These are phyloP conservation scores for Termitomyces sp. DNA, from an alignment of 1,284 basidiomycete genomes.

Conservation along the genomic window DNA sequence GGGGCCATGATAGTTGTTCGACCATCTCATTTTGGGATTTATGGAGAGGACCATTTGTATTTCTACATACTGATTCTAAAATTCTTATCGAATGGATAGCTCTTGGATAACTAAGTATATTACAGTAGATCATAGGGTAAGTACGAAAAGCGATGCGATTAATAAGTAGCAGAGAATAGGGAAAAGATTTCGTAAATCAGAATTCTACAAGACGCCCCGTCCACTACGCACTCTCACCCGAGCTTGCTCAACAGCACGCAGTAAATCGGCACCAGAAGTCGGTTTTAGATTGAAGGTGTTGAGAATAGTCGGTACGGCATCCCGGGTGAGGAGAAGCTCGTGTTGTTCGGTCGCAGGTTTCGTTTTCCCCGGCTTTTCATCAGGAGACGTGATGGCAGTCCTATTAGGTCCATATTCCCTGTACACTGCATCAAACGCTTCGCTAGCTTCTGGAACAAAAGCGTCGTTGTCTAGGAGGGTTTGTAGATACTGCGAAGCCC, in stretches of 20 bases:
- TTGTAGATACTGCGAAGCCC: conserved; percentile 64
- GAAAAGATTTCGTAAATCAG: neutral
- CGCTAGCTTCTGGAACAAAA: conserved; percentile 51
- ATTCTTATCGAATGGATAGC: neutral
- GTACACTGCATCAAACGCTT: conserved; percentile 58
- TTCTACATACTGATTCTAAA: neutral
- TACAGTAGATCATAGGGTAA: neutral
- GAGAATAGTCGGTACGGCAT: conserved; percentile 50
- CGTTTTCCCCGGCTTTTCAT: conserved; percentile 4
- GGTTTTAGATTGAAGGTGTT: conserved; percentile 42
- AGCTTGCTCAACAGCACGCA: conserved; percentile 63
- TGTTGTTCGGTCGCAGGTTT: conserved; percentile 18
- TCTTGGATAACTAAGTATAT: neutral
- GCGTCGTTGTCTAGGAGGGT: conserved; percentile 49
- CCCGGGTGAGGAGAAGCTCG: conserved; percentile 43
- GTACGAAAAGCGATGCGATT: neutral
- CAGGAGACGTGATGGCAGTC: neutral
- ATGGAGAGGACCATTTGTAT: conserved; percentile 3
- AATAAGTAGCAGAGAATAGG: neutral
- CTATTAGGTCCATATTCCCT: conserved; percentile 27
- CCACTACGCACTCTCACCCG: conserved; percentile 27
- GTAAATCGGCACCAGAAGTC: conserved; percentile 46
- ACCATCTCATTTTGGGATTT: neutral
- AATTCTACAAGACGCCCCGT: conserved; percentile 13
- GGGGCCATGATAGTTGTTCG: too few species aligned